These are phyloP conservation scores for Nicotiana sylvestris DNA, from an alignment of 257 asterid genomes.

Conservation along the genomic window DNA sequence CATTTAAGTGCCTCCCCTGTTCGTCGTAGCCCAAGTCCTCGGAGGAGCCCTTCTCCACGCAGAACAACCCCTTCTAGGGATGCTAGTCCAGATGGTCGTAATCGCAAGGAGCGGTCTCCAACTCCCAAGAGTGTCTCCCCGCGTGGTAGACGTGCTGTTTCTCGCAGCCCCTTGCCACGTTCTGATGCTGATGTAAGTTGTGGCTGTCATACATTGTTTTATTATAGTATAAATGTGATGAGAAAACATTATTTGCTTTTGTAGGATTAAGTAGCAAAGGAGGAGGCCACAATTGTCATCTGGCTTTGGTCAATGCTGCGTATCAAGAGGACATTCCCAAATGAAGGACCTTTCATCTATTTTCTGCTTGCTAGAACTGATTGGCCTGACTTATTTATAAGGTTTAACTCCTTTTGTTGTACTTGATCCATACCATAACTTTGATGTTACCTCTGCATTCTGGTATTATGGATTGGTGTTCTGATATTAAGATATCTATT, in stretches of 20 bases:
- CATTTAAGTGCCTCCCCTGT: constrained; percentile 73
- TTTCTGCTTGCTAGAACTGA: constrained; percentile 43
- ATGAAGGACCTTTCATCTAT: constrained; percentile 28
- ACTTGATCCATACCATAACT: constrained; percentile 28
- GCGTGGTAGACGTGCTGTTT: constrained; percentile 44
- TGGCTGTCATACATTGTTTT: not conserved
- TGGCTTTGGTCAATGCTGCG: constrained; percentile 13
- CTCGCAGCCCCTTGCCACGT: constrained; percentile 69
- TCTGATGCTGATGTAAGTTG: constrained; percentile 81
- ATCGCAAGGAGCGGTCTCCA: constrained; percentile 43
- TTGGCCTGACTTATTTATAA: constrained; percentile 28
- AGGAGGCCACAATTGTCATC: constrained; percentile 15
- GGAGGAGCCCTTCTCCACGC: constrained; percentile 64
- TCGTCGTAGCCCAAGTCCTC: constrained; percentile 67
- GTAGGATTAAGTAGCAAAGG: constrained; percentile 35
- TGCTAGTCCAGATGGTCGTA: constrained; percentile 56
- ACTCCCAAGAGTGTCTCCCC: constrained; percentile 79
- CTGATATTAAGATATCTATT: constrained; percentile 5
- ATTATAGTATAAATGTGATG: not conserved
- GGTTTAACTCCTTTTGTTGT: constrained; percentile 55
- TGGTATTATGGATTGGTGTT: constrained; percentile 20
- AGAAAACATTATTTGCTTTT: not conserved
- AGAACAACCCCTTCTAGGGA: constrained; percentile 50
- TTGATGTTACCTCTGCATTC: constrained; percentile 25
- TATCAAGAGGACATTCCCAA: constrained; percentile 19